These are phyloP conservation scores for Phytophthora hybrid DNA, from an alignment of 352 stramenopile genomes.

Conservation along the genomic window DNA sequence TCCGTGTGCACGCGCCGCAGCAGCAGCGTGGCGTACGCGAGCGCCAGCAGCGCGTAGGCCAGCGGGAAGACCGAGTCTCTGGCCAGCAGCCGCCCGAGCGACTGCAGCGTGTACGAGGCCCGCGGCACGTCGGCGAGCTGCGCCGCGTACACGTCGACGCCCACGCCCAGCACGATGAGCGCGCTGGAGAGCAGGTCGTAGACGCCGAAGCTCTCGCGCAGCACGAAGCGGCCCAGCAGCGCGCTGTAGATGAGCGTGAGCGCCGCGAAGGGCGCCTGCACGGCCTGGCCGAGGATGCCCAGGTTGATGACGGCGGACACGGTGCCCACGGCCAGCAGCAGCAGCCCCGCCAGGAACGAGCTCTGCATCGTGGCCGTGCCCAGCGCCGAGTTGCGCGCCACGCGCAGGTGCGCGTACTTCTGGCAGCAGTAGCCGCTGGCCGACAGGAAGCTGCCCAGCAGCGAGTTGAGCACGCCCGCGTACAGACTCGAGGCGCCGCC, in stretches of 20 bases:
- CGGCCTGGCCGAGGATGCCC: conserved; percentile 75
- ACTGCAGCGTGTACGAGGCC: conserved; percentile 65
- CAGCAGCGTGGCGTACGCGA: conserved; percentile 61
- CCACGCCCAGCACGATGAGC: conserved; percentile 72
- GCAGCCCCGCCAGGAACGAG: conserved; percentile 61
- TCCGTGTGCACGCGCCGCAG: conserved; percentile 62
- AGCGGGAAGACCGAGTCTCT: conserved; percentile 66
- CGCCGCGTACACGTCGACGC: conserved; percentile 66
- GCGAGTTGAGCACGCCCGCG: conserved; percentile 74
- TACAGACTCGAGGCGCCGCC: conserved; percentile 58
- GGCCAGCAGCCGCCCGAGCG: conserved; percentile 56
- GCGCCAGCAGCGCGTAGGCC: conserved; percentile 56
- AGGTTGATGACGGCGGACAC: conserved; percentile 79
- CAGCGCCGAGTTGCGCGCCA: conserved; percentile 55
- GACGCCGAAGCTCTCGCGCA: conserved; percentile 59
- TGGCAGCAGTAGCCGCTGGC: conserved; percentile 86
- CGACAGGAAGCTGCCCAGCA: conserved; percentile 79
- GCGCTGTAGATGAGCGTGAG: conserved; percentile 86
- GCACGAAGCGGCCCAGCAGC: conserved; percentile 69
- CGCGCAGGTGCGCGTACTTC: conserved; percentile 72
- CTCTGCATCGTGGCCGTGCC: conserved; percentile 71
- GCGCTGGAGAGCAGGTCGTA: conserved; percentile 67
- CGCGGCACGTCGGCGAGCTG: conserved; percentile 53
- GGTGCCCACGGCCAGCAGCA: conserved; percentile 71
- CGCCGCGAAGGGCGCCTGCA: conserved; percentile 81